Conservation (phyloP, 2,329 filamentous ascomycete species). For the Exserohilum turcica region DNA sequence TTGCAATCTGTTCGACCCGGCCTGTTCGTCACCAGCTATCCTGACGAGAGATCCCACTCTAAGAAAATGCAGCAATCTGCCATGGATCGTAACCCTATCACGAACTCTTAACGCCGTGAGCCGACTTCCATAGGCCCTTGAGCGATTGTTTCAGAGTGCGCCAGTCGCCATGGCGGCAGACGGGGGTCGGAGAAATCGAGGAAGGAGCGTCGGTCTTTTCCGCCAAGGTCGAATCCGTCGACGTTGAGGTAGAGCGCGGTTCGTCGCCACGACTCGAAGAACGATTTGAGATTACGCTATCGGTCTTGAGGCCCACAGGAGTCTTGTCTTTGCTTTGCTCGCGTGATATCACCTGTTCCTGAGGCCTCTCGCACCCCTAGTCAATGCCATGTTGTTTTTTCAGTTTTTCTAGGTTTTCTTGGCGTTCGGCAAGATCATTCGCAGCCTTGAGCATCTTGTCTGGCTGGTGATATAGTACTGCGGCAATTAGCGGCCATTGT, state of each 20-base stretch:
- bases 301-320: slow-evolving; percentile 46
- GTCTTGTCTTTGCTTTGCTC: slow-evolving; percentile 38
- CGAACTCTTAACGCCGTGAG: slow-evolving; percentile 39
- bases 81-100: slow-evolving; percentile 29
- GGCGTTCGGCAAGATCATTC: slow-evolving; percentile 90
- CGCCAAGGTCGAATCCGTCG: slow-evolving; percentile 31
- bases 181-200: slow-evolving; percentile 19
- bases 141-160: slow-evolving; percentile 38
- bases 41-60: slow-evolving; percentile 15
- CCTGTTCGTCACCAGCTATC: slow-evolving; percentile 12
- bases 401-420: slow-evolving; percentile 96
- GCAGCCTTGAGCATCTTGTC: slow-evolving; percentile 84
- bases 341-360: slow-evolving; percentile 47
- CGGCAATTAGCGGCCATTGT: slow-evolving; percentile 11
- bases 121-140: slow-evolving; percentile 42
- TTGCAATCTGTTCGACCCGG: slow-evolving; percentile 14
- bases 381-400: slow-evolving; percentile 98
- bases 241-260: slow-evolving; percentile 24
- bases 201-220: slow-evolving; percentile 28
- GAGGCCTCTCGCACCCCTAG: slow-evolving; percentile 64
- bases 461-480: slow-evolving; percentile 76
- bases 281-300: slow-evolving; percentile 35
- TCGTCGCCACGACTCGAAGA: slow-evolving; percentile 30
- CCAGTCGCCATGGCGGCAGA: slow-evolving; percentile 42
- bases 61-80: slow-evolving; percentile 25